These are phyloP conservation scores for Pythium biforme DNA, from an alignment of 352 stramenopile genomes.

Conservation along the genomic window DNA sequence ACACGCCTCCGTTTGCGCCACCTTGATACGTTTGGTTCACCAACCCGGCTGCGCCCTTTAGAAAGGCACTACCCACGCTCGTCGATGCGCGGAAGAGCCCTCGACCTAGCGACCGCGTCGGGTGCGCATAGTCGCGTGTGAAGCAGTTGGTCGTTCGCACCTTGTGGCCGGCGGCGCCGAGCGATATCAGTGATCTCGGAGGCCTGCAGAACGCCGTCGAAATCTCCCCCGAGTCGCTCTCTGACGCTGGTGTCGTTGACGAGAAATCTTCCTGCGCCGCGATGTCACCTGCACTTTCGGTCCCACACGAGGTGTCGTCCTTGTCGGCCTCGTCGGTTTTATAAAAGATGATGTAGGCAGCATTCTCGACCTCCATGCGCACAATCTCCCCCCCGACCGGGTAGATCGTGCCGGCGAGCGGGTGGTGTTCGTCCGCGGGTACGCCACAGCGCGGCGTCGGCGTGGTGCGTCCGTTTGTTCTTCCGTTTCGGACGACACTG, in stretches of 20 bases:
- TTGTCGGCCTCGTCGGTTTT: slow-evolving; percentile 66
- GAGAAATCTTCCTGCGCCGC: slow-evolving; percentile 37
- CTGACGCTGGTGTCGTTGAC: neutral
- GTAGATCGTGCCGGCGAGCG: slow-evolving; percentile 65
- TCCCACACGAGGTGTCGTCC: slow-evolving; percentile 31
- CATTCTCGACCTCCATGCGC: slow-evolving; percentile 68
- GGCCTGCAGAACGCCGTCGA: slow-evolving; percentile 31
- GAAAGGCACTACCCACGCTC: slow-evolving; percentile 80
- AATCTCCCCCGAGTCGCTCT: slow-evolving; percentile 17
- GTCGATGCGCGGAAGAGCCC: slow-evolving; percentile 81
- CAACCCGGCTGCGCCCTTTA: slow-evolving; percentile 78
- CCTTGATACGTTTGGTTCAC: slow-evolving; percentile 89
- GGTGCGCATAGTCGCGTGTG: slow-evolving; percentile 73
- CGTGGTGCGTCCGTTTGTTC: slow-evolving; percentile 50
- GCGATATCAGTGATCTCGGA: slow-evolving; percentile 73
- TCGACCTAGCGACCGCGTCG: slow-evolving; percentile 73
- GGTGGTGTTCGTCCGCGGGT: slow-evolving; percentile 58
- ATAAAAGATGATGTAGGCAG: slow-evolving; percentile 89
- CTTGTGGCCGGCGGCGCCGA: slow-evolving; percentile 82
- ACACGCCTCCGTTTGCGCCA: slow-evolving; percentile 76
- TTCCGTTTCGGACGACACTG: slow-evolving; percentile 26
- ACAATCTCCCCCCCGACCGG: slow-evolving; percentile 72
- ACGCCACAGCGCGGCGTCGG: slow-evolving; percentile 56
- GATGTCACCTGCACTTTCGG: slow-evolving; percentile 21
- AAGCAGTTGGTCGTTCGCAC: slow-evolving; percentile 88